A percentile compares a stretch with the other conserved stretches of the same genome.
phyloP scores from a whole-genome alignment of 78 protist species.

The Paulinella micropora region DNA sequence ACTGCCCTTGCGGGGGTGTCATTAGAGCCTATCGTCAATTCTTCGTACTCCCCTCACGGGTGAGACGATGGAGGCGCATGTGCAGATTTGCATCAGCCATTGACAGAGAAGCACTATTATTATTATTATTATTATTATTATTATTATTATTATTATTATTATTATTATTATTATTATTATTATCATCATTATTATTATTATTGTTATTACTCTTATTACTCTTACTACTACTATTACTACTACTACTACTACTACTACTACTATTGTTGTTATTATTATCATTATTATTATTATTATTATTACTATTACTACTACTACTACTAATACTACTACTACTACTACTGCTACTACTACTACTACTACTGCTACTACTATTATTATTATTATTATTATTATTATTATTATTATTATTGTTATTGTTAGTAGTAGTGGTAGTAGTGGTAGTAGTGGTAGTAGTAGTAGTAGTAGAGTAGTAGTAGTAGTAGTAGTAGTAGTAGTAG shows the following conservation, averaged over 20 bases:
- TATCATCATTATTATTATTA: too few species aligned
- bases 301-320: background rate
- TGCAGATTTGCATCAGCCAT: too few species aligned
- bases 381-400: background rate
- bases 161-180: too few species aligned
- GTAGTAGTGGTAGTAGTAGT: background rate
- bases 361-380: background rate
- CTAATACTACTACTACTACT: background rate
- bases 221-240: background rate
- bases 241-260: background rate
- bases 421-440: background rate
- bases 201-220: too few species aligned
- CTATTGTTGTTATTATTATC: background rate
- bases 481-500: background rate
- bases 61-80: too few species aligned
- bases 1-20: too few species aligned
- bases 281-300: background rate
- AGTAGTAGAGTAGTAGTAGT: background rate
- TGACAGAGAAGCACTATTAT: too few species aligned
- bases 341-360: background rate
- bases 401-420: background rate
- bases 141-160: too few species aligned
- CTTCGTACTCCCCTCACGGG: too few species aligned
- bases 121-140: too few species aligned
- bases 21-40: too few species aligned